phyloP scores from a whole-genome alignment of 2,329 filamentous ascomycete species.

The Trichoderma aggressivum region DNA sequence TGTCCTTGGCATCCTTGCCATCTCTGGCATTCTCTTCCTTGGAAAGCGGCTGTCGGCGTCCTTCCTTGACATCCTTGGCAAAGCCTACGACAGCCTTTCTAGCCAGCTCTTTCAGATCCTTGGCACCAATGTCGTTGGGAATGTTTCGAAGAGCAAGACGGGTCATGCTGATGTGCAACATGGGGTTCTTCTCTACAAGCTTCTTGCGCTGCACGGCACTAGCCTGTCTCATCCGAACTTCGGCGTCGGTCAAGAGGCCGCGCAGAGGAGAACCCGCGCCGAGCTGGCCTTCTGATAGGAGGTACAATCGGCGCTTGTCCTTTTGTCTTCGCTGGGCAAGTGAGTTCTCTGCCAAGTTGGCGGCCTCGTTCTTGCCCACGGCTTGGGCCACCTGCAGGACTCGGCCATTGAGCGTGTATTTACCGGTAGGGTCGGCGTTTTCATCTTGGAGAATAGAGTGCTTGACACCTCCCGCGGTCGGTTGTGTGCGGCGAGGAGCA shows the following conservation, averaged over 20 bases:
- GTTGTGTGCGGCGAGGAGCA: constrained; percentile 60
- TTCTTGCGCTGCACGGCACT: constrained; percentile 84
- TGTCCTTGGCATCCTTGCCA: constrained; percentile 73
- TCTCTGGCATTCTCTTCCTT: constrained; percentile 83
- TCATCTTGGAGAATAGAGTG: constrained; percentile 88
- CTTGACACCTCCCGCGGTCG: constrained; percentile 51
- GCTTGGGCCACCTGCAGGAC: constrained; percentile 81
- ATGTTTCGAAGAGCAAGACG: constrained; percentile 90
- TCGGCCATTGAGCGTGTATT: constrained; percentile 87
- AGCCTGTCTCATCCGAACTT: constrained; percentile 83
- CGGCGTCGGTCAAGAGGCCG: constrained; percentile 69
- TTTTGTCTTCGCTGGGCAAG: constrained; percentile 63
- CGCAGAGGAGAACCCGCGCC: constrained; percentile 73
- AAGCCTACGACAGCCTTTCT: constrained; percentile 93
- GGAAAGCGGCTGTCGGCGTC: constrained; percentile 72
- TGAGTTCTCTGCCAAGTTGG: constrained; percentile 67
- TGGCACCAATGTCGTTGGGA: constrained; percentile 76
- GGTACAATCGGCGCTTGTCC: constrained; percentile 86
- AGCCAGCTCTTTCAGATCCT: constrained; percentile 86
- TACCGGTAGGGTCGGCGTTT: constrained; percentile 72
- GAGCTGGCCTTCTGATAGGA: constrained; percentile 84
- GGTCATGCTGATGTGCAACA: constrained; percentile 82
- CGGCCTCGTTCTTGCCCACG: constrained; percentile 78
- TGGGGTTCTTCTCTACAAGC: constrained; percentile 86
- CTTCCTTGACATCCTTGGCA: constrained; percentile 80